Conservation (phyloP, 2,329 filamentous ascomycete species). For the Ceratocystis ficicola region DNA sequence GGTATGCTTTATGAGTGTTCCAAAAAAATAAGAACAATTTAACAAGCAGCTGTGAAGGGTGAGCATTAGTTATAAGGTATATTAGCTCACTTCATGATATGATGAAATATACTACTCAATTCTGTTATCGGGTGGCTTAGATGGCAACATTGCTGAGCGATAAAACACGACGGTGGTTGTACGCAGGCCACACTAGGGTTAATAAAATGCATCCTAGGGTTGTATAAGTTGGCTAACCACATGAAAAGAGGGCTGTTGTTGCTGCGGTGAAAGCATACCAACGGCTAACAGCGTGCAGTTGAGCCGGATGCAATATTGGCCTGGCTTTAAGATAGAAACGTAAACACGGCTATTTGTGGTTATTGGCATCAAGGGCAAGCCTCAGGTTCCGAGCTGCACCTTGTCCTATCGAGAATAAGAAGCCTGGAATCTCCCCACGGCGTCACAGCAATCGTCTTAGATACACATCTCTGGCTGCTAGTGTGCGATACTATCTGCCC, state of each 20-base stretch:
- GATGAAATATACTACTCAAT: background rate
- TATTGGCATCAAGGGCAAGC: background rate
- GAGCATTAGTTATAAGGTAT: background rate
- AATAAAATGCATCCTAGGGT: accelerated
- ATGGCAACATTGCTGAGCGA: background rate
- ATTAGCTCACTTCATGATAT: background rate
- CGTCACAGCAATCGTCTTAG: background rate
- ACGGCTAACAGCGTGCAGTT: background rate
- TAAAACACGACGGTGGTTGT: no score
- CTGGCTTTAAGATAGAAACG: background rate
- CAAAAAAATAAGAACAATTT: background rate
- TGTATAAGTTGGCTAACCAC: no score
- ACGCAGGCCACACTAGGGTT: background rate
- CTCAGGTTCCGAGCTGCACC: background rate
- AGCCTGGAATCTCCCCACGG: background rate
- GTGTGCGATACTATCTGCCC: background rate
- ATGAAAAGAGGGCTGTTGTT: background rate
- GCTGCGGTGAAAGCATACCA: conserved; percentile 10
- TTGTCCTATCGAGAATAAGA: background rate
- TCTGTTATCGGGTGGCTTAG: background rate
- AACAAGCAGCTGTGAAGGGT: background rate
- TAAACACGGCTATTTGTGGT: background rate
- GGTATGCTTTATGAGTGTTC: background rate
- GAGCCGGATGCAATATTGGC: background rate
- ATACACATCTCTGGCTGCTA: background rate